Percentiles rank a stretch among this genome's conserved stretches.
phyloP scores from a whole-genome alignment of 345 rosid species.

The Nasturtium officinale region DNA sequence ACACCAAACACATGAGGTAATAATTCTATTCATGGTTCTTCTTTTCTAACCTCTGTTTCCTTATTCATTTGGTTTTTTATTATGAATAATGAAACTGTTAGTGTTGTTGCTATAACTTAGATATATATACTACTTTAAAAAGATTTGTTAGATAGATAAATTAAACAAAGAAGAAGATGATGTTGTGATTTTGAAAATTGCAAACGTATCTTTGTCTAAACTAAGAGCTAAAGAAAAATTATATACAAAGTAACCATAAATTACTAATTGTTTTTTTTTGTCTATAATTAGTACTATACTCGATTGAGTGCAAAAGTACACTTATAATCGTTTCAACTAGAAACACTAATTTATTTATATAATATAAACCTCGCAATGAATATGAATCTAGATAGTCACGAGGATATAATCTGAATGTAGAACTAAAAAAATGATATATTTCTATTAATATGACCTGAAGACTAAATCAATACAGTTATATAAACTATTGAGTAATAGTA shows the following conservation, averaged over 20 bases:
- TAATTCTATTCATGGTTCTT: not conserved
- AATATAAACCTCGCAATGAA: not conserved
- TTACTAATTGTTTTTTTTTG: not conserved
- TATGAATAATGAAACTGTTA: no score
- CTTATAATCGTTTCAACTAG: not conserved
- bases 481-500: constrained; percentile 34
- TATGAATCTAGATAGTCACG: constrained; percentile 7
- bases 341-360: not conserved
- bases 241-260: not conserved
- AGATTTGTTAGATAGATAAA: no score
- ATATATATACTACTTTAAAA: no score
- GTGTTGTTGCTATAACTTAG: no score
- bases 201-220: not conserved
- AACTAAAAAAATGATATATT: not conserved
- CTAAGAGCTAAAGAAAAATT: not conserved
- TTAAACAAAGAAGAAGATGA: no score
- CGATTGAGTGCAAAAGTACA: not conserved
- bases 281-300: not conserved
- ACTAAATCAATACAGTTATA: constrained; percentile 13
- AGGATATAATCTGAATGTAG: constrained; percentile 28
- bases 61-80: not conserved
- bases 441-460: not conserved
- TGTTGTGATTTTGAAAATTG: no score
- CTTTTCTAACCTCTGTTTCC: not conserved
- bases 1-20: constrained; percentile 69